phyloP scores from a whole-genome alignment of 306 rosid genomes.

The Argentina anserina region DNA sequence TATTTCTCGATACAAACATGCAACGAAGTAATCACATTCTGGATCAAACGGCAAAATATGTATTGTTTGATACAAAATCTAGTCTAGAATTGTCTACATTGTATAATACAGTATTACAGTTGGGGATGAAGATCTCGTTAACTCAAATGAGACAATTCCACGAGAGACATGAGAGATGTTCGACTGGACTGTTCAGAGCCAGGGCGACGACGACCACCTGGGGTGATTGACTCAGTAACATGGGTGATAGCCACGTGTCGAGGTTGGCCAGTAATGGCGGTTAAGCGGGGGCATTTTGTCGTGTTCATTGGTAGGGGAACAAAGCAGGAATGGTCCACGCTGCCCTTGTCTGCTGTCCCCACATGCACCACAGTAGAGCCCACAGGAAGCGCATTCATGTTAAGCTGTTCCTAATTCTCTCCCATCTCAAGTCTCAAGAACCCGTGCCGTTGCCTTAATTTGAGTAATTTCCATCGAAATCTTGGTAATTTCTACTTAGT shows the following conservation, averaged over 20 bases:
- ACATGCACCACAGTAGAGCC: not conserved
- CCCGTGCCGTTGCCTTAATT: not conserved
- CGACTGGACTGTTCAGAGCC: not conserved
- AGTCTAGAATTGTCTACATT: not conserved
- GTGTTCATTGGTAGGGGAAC: slow-evolving; percentile 37
- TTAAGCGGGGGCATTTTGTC: slow-evolving; percentile 30
- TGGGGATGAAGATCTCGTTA: not conserved
- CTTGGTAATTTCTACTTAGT: not conserved
- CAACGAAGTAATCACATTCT: not conserved
- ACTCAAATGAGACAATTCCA: not conserved
- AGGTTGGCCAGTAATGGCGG: slow-evolving; percentile 50
- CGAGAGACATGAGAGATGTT: not conserved
- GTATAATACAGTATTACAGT: not conserved
- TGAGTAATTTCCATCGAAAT: not conserved
- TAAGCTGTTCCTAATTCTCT: not conserved
- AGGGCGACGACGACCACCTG: not conserved
- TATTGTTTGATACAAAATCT: not conserved
- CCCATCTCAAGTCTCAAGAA: not conserved
- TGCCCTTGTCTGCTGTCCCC: slow-evolving; percentile 39
- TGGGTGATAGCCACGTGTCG: slow-evolving; percentile 37
- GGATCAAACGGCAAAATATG: not conserved
- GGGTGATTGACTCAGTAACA: not conserved
- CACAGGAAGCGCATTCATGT: too few relatives aligned
- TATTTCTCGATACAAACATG: not conserved
- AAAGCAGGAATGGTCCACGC: slow-evolving; percentile 36